Conservation (phyloP, 345 rosid species). For the Eucalyptus guilfoylei region DNA sequence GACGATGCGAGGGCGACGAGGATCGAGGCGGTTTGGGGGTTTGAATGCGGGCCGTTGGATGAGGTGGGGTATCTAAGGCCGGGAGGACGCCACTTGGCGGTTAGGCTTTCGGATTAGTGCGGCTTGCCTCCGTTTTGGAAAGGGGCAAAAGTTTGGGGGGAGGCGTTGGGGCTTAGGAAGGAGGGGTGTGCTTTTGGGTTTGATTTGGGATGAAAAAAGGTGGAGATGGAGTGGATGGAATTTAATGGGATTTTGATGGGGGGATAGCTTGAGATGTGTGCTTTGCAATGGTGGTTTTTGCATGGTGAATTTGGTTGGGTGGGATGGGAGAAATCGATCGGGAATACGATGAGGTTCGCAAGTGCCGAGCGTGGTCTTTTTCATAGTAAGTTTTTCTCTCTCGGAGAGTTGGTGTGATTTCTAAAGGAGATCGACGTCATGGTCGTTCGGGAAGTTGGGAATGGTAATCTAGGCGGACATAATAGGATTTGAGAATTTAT, state of each 20-base stretch:
- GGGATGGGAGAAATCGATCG: rapidly evolving
- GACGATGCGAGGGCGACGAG: not conserved
- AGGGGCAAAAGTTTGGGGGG: not conserved
- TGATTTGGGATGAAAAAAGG: rapidly evolving
- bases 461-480: not conserved
- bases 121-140: not conserved
- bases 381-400: rapidly evolving
- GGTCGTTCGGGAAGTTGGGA: rapidly evolving
- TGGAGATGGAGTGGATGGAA: not conserved
- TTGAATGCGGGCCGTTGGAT: not conserved
- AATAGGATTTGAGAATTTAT: not conserved
- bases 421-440: rapidly evolving
- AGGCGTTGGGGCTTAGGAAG: not conserved
- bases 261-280: not conserved
- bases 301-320: not conserved
- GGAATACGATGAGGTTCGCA: rapidly evolving
- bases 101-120: not conserved
- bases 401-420: rapidly evolving
- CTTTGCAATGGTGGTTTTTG: not conserved
- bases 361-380: rapidly evolving
- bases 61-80: not conserved
- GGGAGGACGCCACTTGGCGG: not conserved
- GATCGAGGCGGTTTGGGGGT: not conserved
- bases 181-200: not conserved
- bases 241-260: not conserved